A percentile compares a stretch with the other conserved stretches of the same genome.
Evolutionary conservation across 2,329 filamentous ascomycete species (phyloP).

Genomic region (Hymenoscyphus repandus): DNA sequence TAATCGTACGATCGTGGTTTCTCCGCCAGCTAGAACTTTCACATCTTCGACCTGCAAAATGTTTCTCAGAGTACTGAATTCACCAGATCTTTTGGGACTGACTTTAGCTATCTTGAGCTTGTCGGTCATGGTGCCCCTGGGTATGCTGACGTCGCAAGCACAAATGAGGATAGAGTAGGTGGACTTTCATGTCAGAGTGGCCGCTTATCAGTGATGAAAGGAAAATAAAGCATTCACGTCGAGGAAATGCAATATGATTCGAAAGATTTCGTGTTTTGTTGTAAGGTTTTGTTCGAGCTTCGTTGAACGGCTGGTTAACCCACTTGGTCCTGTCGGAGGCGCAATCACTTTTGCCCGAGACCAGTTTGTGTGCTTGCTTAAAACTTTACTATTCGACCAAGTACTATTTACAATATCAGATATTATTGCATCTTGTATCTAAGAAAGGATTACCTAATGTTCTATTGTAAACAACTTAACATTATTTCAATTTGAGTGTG

Average conservation of each 20-base stretch:
- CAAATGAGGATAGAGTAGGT: constrained; percentile 10
- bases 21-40: constrained; percentile 53
- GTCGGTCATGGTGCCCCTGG: constrained; percentile 32
- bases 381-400: no score
- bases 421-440: no score
- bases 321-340: background rate
- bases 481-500: no score
- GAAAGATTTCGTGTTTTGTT: background rate
- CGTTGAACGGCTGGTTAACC: background rate
- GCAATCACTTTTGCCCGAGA: constrained; percentile 7
- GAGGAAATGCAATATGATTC: background rate
- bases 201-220: no score
- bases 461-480: no score
- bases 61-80: constrained; percentile 10
- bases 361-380: no score
- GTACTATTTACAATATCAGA: no score
- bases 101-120: constrained; percentile 43
- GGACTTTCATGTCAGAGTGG: constrained; percentile 11
- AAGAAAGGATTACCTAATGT: no score
- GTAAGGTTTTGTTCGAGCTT: constrained; percentile 1
- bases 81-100: background rate
- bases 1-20: constrained; percentile 50
- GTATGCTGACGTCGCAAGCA: constrained; percentile 15
- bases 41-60: constrained; percentile 51
- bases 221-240: background rate